Conservation (phyloP, 345 rosid genomes). For the Kandelia obovata region DNA sequence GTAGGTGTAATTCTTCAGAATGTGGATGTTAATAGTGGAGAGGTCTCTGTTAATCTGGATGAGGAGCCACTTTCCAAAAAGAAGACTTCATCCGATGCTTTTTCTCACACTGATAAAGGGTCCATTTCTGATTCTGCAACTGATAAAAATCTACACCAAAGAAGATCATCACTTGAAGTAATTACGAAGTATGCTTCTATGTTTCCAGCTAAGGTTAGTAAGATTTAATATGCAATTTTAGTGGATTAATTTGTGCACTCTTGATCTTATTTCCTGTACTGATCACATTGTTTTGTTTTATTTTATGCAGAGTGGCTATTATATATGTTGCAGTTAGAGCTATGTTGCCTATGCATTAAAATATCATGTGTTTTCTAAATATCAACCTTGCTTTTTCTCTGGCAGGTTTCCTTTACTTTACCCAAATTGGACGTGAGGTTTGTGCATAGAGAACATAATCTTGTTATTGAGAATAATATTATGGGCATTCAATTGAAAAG, state of each 20-base stretch:
- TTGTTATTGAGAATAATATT: constrained; percentile 69
- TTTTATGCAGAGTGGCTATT: background rate
- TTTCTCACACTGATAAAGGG: constrained; percentile 35
- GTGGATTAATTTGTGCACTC: background rate
- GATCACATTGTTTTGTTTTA: background rate
- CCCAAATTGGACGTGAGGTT: constrained; percentile 84
- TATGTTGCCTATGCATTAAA: background rate
- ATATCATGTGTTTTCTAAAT: background rate
- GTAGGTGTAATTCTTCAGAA: constrained; percentile 66
- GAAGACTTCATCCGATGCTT: constrained; percentile 44
- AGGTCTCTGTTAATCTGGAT: constrained; percentile 58
- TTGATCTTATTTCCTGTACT: background rate
- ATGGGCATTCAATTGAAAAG: constrained; percentile 75
- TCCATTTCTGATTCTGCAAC: constrained; percentile 31
- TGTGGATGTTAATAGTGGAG: constrained; percentile 67
- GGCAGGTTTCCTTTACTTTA: constrained; percentile 65
- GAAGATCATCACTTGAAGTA: constrained; percentile 42
- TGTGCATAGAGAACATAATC: constrained; percentile 59
- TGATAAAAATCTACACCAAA: constrained; percentile 42
- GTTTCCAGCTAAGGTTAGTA: constrained; percentile 88
- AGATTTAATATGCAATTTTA: constrained; percentile 10
- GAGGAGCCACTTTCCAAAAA: constrained; percentile 65
- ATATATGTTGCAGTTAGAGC: background rate
- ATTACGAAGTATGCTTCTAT: constrained; percentile 55
- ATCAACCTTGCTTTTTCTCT: constrained; percentile 12